Percentiles rank a stretch among this genome's conserved stretches.
Conservation (phyloP, 2,329 filamentous ascomycete genomes). For the Seiridium unicorne region DNA sequence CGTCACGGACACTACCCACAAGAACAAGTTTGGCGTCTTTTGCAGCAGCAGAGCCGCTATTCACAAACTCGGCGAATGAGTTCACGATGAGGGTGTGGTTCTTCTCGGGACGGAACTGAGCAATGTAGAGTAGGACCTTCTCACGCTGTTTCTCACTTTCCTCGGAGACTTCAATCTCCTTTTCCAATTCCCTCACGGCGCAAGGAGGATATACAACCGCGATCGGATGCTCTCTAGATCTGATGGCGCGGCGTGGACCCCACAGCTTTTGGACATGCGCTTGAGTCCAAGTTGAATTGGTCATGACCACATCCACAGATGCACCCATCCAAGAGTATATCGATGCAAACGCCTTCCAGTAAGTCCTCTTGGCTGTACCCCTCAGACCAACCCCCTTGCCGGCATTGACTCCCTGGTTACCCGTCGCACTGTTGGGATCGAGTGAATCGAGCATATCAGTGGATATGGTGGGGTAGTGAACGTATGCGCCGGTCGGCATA, state of each 20-base stretch:
- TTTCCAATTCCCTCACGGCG: slow-evolving; percentile 79
- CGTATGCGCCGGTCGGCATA: slow-evolving; percentile 87
- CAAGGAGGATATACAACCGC: slow-evolving; percentile 88
- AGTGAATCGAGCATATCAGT: slow-evolving; percentile 94
- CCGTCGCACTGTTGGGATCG: slow-evolving; percentile 57
- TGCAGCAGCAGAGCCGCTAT: slow-evolving; percentile 49
- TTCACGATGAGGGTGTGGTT: slow-evolving; percentile 86
- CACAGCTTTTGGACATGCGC: slow-evolving; percentile 78
- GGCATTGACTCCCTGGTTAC: slow-evolving; percentile 74
- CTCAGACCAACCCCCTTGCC: slow-evolving; percentile 73
- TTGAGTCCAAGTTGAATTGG: slow-evolving; percentile 94
- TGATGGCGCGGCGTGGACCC: slow-evolving; percentile 56
- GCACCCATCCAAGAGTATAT: slow-evolving; percentile 82
- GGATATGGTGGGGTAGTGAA: slow-evolving; percentile 97
- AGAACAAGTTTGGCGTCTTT: slow-evolving; percentile 70
- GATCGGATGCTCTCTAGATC: slow-evolving; percentile 50
- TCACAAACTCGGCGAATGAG: slow-evolving; percentile 77
- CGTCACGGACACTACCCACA: slow-evolving; percentile 88
- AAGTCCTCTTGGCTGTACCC: slow-evolving; percentile 71
- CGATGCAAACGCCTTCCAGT: slow-evolving; percentile 83
- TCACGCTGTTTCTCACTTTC: slow-evolving; percentile 69
- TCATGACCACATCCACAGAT: slow-evolving; percentile 91
- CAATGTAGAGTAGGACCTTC: slow-evolving; percentile 82
- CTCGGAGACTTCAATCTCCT: slow-evolving; percentile 68
- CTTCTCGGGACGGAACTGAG: slow-evolving; percentile 96